phyloP scores from a whole-genome alignment of 768 basidiomycete species.

The Thelephora aurantiotincta region DNA sequence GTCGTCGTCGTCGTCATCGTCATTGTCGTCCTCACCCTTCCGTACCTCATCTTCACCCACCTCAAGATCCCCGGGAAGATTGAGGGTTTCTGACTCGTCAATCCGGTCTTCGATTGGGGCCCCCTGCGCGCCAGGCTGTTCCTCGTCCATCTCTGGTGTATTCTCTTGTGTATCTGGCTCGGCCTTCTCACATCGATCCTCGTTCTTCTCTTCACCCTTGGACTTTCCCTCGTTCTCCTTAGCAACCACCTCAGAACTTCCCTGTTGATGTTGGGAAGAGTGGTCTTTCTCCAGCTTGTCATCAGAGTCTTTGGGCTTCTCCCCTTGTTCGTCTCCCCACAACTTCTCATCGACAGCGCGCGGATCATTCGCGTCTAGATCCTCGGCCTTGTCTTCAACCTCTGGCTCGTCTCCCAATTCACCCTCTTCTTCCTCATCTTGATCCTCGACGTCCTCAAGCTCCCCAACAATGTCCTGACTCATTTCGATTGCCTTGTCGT shows the following conservation, averaged over 20 bases:
- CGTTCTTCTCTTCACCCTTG: conserved; percentile 20
- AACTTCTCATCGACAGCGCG: conserved; percentile 88
- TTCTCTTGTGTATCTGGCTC: conserved; percentile 17
- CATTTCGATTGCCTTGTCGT: conserved; percentile 83
- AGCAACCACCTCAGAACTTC: conserved; percentile 58
- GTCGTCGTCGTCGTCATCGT: conserved; percentile 19
- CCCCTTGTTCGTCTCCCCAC: conserved; percentile 68
- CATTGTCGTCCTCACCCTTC: conserved; percentile 15
- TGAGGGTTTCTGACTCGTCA: conserved; percentile 69
- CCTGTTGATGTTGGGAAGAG: conserved; percentile 32
- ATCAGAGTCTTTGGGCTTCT: conserved; percentile 36
- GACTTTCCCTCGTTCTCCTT: conserved; percentile 45
- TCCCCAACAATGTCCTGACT: conserved; percentile 78
- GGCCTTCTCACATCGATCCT: conserved; percentile 12
- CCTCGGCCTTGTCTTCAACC: conserved; percentile 25
- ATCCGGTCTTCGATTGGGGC: conserved; percentile 65
- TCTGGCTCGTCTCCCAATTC: conserved; percentile 28
- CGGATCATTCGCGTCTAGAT: conserved; percentile 74
- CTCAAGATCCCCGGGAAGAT: conserved; percentile 81
- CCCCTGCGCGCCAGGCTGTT: conserved; percentile 24
- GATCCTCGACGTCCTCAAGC: conserved; percentile 71
- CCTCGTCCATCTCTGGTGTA: conserved; percentile 14
- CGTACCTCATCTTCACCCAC: conserved; percentile 25
- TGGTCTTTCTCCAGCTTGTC: conserved; percentile 48
- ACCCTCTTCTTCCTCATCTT: conserved; percentile 31